phyloP scores from a whole-genome alignment of 2,329 filamentous ascomycete genomes.

The Claviceps digitariae region DNA sequence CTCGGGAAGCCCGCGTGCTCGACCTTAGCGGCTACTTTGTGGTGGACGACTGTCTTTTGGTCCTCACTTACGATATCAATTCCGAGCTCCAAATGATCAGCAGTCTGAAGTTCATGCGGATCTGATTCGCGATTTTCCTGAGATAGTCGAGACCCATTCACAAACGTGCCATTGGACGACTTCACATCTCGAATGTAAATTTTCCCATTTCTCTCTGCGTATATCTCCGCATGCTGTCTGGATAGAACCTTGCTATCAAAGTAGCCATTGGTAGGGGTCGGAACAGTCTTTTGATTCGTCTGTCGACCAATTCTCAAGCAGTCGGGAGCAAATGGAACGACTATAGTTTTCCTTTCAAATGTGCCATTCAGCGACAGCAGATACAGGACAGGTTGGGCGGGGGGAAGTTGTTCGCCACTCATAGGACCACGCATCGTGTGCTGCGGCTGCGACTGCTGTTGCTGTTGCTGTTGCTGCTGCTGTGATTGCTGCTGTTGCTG shows the following conservation, averaged over 20 bases:
- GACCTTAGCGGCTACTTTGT: constrained; percentile 94
- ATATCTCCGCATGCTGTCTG: constrained; percentile 90
- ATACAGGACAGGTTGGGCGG: constrained; percentile 65
- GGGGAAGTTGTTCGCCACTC: constrained; percentile 41
- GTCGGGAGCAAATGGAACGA: constrained; percentile 87
- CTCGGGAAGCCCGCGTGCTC: constrained; percentile 83
- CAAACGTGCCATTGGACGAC: constrained; percentile 96
- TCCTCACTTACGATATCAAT: constrained; percentile 99
- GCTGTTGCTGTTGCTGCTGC: constrained; percentile 27
- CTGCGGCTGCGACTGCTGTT: constrained; percentile 26
- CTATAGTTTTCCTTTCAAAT: constrained; percentile 94
- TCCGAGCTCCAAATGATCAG: constrained; percentile 84
- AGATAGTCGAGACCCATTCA: constrained; percentile 81
- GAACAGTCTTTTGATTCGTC: constrained; percentile 91
- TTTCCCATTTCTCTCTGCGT: constrained; percentile 73
- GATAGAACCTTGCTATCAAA: constrained; percentile 98
- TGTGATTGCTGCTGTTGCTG: constrained; percentile 29
- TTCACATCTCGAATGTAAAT: constrained; percentile 96
- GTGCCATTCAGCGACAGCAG: constrained; percentile 87
- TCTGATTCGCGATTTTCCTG: constrained; percentile 94
- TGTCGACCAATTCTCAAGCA: constrained; percentile 86
- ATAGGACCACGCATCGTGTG: constrained; percentile 46
- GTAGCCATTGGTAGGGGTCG: constrained; percentile 81
- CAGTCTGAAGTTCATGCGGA: constrained; percentile 80
- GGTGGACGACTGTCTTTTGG: constrained; percentile 95